Percentiles rank a stretch among this genome's conserved stretches.
Conservation (phyloP, 2,329 filamentous ascomycete species). For the Neofusicoccum cordaticola region DNA sequence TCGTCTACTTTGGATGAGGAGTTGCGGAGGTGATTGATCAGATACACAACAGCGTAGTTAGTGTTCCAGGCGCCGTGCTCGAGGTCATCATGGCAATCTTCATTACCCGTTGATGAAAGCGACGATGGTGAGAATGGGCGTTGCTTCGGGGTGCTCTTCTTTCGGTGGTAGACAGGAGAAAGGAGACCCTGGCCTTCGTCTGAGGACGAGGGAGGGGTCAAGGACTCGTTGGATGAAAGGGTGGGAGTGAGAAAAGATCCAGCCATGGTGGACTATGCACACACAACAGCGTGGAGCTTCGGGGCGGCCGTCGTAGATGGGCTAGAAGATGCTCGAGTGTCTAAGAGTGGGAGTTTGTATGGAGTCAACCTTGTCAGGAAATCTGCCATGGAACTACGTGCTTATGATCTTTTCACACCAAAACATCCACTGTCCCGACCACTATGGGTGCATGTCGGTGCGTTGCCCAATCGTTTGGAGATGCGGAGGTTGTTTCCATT, state of each 20-base stretch:
- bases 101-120: no score
- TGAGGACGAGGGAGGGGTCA: not conserved
- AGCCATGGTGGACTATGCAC: not conserved
- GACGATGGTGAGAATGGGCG: no score
- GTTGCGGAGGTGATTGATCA: conserved; percentile 31
- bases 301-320: no score
- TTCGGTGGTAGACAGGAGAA: not conserved
- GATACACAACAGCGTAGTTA: conserved; percentile 42
- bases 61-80: conserved; percentile 37
- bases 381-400: no score
- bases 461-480: not conserved
- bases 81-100: not conserved
- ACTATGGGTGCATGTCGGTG: not conserved
- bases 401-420: no score
- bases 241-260: not conserved
- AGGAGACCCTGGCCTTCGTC: not conserved
- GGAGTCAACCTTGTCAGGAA: no score
- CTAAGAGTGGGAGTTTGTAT: no score
- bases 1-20: conserved; percentile 16
- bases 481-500: conserved; percentile 18
- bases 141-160: not conserved
- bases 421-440: no score
- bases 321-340: no score
- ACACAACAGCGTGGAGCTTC: no score
- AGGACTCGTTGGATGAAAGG: not conserved